A percentile compares a stretch with the other conserved stretches of the same genome.
Conservation (phyloP, 192 early-diverging fungal species). For the Pilaira anomala region DNA sequence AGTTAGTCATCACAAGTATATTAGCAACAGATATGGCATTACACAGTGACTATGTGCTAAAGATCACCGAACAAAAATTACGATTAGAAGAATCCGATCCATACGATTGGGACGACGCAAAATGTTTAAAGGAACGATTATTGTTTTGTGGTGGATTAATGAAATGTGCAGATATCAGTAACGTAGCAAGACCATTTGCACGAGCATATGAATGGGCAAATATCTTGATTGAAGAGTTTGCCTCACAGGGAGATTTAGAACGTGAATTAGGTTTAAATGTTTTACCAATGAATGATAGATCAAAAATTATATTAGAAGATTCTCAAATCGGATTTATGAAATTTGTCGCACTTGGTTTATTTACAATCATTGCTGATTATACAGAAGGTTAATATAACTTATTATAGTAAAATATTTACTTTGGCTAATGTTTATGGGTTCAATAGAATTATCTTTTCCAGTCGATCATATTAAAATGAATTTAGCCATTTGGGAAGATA, state of each 20-base stretch:
- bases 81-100: conserved; percentile 41
- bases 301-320: conserved; percentile 43
- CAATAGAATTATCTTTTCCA: conserved; percentile 31
- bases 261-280: conserved; percentile 62
- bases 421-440: too few relatives aligned
- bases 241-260: conserved; percentile 69
- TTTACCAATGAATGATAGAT: conserved; percentile 46
- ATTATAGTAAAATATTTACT: neutral
- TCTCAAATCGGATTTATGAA: conserved; percentile 53
- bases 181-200: conserved; percentile 69
- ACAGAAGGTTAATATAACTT: conserved; percentile 10
- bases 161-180: conserved; percentile 83
- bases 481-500: conserved; percentile 20
- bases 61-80: conserved; percentile 62
- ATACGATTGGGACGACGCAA: conserved; percentile 31
- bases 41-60: conserved; percentile 75
- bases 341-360: conserved; percentile 51
- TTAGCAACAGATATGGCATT: conserved; percentile 81
- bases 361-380: conserved; percentile 33
- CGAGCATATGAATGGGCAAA: conserved; percentile 66
- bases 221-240: conserved; percentile 66
- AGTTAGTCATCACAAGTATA: conserved; percentile 70
- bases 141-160: conserved; percentile 70
- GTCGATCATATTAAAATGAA: conserved; percentile 33
- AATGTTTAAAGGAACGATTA: conserved; percentile 55